Evolutionary conservation across 441 rosid species (phyloP), one percentile per base, ranked within the genome.

Genomic region (Eruca vesicaria): DNA sequence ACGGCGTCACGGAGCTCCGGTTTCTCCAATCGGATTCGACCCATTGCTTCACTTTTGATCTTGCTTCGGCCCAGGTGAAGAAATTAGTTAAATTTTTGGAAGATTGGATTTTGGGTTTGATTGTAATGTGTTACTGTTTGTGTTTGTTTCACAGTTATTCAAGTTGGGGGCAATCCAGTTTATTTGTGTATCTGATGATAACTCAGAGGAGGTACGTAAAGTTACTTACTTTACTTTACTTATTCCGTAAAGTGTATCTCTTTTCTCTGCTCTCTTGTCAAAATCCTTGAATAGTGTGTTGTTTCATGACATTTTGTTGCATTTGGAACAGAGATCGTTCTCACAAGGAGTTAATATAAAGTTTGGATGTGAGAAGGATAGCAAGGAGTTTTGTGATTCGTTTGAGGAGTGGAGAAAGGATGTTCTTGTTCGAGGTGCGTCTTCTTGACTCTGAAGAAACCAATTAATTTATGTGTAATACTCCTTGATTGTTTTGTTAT

Each of bases 351-450:
- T 86, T 79, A 78, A 71, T 56, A 81, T 93, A 75, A 80, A 76
- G 41, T 91, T 93, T 85, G 85, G 82, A 78, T 84, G 84, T 48
- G 93, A 87, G 83, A 92, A 88, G 76, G 96, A 89, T 77, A 82
- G 96, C 86, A 85, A 66, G 75, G 78, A 81, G 73, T 93, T 93
- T 82, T 95, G 87, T 85, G 83, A 77, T 79, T 84, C 89, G 18
- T 87, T 91, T 82, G 90, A 88, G 78, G 90, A 85, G 80, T 90
- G 90, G 97, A 88, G 89, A 87, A 84, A 84, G 68, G 84, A 84
- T 76, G 76, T 41, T 79, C 65, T 36, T 80, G 75, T 60, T 82
- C 77, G 80, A 86, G 97, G 97, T 93, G 80, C 85, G 83, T 26
- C 72, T 80, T 26, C 72, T 80, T 10, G 41, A 20, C 41, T 57